phyloP scores from a whole-genome alignment of 2,329 filamentous ascomycete species.

The Tolypocladium paradoxum region DNA sequence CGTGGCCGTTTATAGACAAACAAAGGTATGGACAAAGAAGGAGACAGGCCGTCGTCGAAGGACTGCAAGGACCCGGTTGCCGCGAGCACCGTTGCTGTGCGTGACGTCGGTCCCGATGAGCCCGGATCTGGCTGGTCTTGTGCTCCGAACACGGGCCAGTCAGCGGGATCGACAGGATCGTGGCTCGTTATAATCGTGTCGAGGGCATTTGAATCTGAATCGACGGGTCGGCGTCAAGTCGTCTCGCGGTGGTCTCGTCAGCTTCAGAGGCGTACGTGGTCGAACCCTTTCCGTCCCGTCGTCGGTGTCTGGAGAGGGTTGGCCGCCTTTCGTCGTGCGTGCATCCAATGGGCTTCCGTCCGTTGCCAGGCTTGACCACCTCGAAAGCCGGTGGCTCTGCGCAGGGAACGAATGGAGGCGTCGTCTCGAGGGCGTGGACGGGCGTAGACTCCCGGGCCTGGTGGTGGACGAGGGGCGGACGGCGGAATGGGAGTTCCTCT shows the following conservation, averaged over 20 bases:
- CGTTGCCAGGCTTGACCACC: not conserved
- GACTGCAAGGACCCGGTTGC: constrained; percentile 1
- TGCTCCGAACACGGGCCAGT: constrained; percentile 1
- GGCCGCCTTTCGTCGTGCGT: constrained; percentile 6
- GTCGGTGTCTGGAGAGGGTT: not conserved
- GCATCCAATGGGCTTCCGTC: not conserved
- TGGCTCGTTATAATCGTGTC: constrained; percentile 20
- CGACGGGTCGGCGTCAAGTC: constrained; percentile 8
- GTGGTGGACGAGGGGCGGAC: not conserved
- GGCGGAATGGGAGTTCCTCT: not conserved
- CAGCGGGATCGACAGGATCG: constrained; percentile 8
- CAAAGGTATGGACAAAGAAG: constrained; percentile 5
- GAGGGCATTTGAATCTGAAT: constrained; percentile 15
- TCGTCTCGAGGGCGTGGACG: not conserved
- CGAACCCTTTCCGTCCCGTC: not conserved
- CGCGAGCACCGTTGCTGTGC: not conserved
- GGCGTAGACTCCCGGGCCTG: not conserved
- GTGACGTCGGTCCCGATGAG: constrained; percentile 1
- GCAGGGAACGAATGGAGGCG: not conserved
- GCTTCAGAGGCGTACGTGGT: not conserved
- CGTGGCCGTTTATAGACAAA: not conserved
- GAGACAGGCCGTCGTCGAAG: not conserved
- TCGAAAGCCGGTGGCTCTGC: not conserved
- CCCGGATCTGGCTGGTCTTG: not conserved
- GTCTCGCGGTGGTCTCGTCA: constrained; percentile 2